Percentiles rank a stretch among this genome's conserved stretches.
These are phyloP conservation scores for Penicillium sclerotiorum DNA, from an alignment of 2,329 filamentous ascomycete species.

Conservation along the genomic window DNA sequence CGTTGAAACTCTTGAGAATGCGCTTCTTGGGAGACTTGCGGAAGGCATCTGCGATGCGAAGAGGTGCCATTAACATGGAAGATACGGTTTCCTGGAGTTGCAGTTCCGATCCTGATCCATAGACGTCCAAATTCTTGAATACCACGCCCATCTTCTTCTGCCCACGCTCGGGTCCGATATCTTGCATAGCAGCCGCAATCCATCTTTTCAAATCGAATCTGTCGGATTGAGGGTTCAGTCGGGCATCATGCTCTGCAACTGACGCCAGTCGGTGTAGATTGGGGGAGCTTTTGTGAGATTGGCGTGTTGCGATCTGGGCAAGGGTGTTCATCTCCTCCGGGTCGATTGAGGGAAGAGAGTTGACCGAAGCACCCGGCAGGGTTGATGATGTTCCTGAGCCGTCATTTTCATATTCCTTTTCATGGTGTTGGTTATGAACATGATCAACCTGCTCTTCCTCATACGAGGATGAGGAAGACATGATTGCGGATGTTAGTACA, in stretches of 20 bases:
- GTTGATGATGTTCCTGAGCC: no score
- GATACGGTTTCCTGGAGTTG: constrained; percentile 28
- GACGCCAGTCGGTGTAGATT: constrained; percentile 11
- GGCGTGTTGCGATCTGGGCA: constrained; percentile 24
- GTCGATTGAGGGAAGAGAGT: constrained; percentile 17
- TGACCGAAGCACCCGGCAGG: no score
- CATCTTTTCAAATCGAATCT: constrained; percentile 25
- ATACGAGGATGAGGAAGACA: no score
- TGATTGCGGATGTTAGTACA: no score
- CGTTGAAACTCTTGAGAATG: constrained; percentile 64
- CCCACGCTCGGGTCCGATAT: constrained; percentile 12
- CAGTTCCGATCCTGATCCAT: constrained; percentile 30
- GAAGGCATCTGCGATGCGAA: constrained; percentile 21
- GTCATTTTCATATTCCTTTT: no score
- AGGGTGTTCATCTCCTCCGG: constrained; percentile 22
- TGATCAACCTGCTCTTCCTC: no score
- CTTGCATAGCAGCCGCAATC: constrained; percentile 19
- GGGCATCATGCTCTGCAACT: constrained; percentile 18
- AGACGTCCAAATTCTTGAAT: constrained; percentile 27
- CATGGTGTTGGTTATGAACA: no score
- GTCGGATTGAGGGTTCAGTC: constrained; percentile 19
- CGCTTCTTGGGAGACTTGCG: constrained; percentile 33
- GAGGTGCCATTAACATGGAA: constrained; percentile 19
- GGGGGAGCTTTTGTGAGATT: constrained; percentile 16
- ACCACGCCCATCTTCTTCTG: constrained; percentile 21